A percentile compares a stretch with the other conserved stretches of the same genome.
Conservation (phyloP, 2,329 filamentous ascomycete genomes). For the Fusarium drepaniforme region DNA sequence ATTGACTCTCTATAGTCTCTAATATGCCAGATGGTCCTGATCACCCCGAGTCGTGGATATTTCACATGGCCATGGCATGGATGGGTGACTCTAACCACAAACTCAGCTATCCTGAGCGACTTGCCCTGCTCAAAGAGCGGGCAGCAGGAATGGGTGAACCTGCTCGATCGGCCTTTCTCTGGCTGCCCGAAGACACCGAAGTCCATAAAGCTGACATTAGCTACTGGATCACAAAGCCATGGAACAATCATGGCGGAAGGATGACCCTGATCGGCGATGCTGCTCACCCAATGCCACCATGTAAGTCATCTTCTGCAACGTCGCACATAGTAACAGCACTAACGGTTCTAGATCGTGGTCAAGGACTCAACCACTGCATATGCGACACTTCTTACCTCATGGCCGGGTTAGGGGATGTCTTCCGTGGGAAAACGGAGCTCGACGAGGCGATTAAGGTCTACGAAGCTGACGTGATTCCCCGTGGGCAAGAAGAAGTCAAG, state of each 20-base stretch:
- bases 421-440: neutral
- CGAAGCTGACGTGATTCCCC: conserved; percentile 36
- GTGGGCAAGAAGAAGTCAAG: conserved; percentile 39
- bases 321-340: no score
- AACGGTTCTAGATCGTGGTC: conserved; percentile 30
- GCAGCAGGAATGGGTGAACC: conserved; percentile 34
- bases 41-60: conserved; percentile 39
- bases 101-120: conserved; percentile 32
- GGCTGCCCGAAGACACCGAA: conserved; percentile 38
- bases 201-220: conserved; percentile 42
- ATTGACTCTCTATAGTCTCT: conserved; percentile 21
- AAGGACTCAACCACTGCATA: conserved; percentile 41
- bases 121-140: conserved; percentile 37
- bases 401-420: conserved; percentile 12
- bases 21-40: conserved; percentile 38
- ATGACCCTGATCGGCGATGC: conserved; percentile 38
- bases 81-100: conserved; percentile 28
- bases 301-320: conserved; percentile 13
- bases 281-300: conserved; percentile 41
- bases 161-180: conserved; percentile 35
- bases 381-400: conserved; percentile 33
- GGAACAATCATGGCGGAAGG: conserved; percentile 33
- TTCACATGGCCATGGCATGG: conserved; percentile 43
- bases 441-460: conserved; percentile 16
- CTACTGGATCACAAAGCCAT: conserved; percentile 37